Percentiles rank a stretch among this genome's conserved stretches.
These are phyloP conservation scores for Cyanidium caldarium DNA, from an alignment of 23 red algal genomes.

Conservation along the genomic window DNA sequence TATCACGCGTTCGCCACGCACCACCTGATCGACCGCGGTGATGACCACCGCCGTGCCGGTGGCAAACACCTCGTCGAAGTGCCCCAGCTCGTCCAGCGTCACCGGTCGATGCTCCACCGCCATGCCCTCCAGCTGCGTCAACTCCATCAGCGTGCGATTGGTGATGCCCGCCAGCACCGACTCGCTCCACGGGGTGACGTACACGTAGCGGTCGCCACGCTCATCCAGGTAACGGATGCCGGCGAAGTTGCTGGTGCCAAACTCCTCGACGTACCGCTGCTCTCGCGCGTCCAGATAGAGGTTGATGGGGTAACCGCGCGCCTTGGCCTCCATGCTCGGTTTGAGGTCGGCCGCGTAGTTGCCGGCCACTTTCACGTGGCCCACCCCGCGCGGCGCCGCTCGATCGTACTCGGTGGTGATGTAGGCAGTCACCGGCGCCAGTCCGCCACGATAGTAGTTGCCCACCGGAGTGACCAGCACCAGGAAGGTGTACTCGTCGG, in stretches of 20 bases:
- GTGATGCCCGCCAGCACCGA: slow-evolving; percentile 69
- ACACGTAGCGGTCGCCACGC: slow-evolving; percentile 25
- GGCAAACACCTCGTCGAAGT: slow-evolving; percentile 77
- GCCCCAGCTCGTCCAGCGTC: slow-evolving; percentile 39
- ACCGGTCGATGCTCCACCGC: slow-evolving; percentile 43
- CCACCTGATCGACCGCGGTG: slow-evolving; percentile 58
- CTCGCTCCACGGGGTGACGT: slow-evolving; percentile 57
- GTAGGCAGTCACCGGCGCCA: slow-evolving; percentile 65
- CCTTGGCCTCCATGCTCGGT: slow-evolving; percentile 56
- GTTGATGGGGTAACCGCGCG: slow-evolving; percentile 77
- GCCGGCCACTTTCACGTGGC: slow-evolving; percentile 80
- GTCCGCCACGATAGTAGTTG: slow-evolving; percentile 90
- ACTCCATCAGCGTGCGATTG: slow-evolving; percentile 78
- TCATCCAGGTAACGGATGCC: slow-evolving; percentile 19
- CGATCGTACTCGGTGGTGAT: slow-evolving; percentile 68
- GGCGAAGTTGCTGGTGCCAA: slow-evolving; percentile 91
- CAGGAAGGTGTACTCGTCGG: slow-evolving; percentile 89
- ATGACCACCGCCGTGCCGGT: slow-evolving; percentile 95
- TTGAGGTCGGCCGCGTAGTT: slow-evolving; percentile 96
- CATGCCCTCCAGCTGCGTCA: slow-evolving; percentile 60
- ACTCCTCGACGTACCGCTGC: slow-evolving; percentile 71
- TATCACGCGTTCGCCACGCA: slow-evolving; percentile 28
- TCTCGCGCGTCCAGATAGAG: slow-evolving; percentile 69
- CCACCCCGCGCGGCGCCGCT: slow-evolving; percentile 70
- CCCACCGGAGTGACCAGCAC: slow-evolving; percentile 87